Evolutionary conservation across 441 rosid species (phyloP).

Genomic region (Syzygium syzygioides): DNA sequence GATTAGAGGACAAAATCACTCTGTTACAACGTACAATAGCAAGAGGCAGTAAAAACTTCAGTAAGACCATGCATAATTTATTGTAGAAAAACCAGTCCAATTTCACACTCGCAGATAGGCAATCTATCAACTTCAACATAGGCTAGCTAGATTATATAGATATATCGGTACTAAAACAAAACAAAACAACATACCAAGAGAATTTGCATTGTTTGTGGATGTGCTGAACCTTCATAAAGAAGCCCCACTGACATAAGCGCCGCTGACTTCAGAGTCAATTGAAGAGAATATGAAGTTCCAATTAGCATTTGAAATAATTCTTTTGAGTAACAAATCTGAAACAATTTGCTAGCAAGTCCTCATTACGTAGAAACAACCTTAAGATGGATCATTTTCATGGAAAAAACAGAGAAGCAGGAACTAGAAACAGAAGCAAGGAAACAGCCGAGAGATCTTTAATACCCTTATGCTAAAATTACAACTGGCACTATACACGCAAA

Average conservation of each 20-base stretch:
- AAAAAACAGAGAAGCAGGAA: not conserved
- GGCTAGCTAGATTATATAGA: not conserved
- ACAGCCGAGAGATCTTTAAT: not conserved
- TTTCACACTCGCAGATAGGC: not conserved
- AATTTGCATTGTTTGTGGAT: conserved; percentile 81
- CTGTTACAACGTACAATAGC: not conserved
- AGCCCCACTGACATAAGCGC: conserved; percentile 92
- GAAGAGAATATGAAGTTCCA: conserved; percentile 1
- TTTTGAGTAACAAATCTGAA: not conserved
- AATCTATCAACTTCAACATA: not conserved
- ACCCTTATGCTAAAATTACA: not conserved
- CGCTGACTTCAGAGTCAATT: conserved; percentile 62
- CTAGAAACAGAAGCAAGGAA: not conserved
- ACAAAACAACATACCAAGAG: conserved; percentile 55
- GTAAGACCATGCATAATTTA: not conserved
- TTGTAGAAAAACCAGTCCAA: not conserved
- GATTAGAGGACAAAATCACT: not conserved
- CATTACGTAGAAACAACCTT: not conserved
- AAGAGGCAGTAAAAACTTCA: not conserved
- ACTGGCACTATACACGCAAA: not conserved
- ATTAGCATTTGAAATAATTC: not conserved
- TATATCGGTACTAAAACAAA: not conserved
- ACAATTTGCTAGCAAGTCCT: not conserved
- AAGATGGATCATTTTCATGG: not conserved
- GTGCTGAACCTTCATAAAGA: conserved; percentile 96